Conservation (phyloP, 495 filamentous ascomycete species). For the Hyphodiscus hymeniophilus region DNA sequence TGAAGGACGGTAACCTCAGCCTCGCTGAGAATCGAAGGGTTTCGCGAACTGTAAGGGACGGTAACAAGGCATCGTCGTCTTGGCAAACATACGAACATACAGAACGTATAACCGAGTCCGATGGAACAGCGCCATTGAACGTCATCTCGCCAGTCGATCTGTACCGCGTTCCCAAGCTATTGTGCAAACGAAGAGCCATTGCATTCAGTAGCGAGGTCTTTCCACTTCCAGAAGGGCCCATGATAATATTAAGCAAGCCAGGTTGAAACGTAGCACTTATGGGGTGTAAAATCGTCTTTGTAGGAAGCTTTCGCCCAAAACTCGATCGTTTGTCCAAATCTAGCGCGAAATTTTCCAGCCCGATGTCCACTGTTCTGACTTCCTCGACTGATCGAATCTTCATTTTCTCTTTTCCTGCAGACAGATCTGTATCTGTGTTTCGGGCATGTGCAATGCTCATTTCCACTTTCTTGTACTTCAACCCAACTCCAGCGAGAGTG, state of each 20-base stretch:
- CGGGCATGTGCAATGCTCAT: slow-evolving; percentile 52
- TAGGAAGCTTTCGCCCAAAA: slow-evolving; percentile 35
- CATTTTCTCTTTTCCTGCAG: slow-evolving; percentile 55
- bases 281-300: slow-evolving; percentile 52
- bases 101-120: slow-evolving; percentile 54
- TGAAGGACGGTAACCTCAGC: slow-evolving; percentile 57
- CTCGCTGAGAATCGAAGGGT: slow-evolving; percentile 61
- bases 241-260: slow-evolving; percentile 62
- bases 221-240: slow-evolving; percentile 69
- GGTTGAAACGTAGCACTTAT: slow-evolving; percentile 54
- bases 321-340: slow-evolving; percentile 49
- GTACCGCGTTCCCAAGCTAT: slow-evolving; percentile 46
- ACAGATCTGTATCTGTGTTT: slow-evolving; percentile 43
- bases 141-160: slow-evolving; percentile 46
- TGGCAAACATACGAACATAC: slow-evolving; percentile 69
- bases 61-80: slow-evolving; percentile 64
- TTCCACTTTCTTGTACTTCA: slow-evolving; percentile 50
- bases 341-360: slow-evolving; percentile 50
- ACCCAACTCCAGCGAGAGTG: slow-evolving; percentile 41
- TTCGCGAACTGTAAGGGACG: slow-evolving; percentile 67
- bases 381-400: slow-evolving; percentile 39
- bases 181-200: slow-evolving; percentile 55
- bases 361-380: slow-evolving; percentile 48
- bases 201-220: slow-evolving; percentile 65
- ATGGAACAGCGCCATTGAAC: slow-evolving; percentile 60